A percentile compares a stretch with the other conserved stretches of the same genome.
These are phyloP conservation scores for Talaromyces sp. DNA, from an alignment of 2,329 filamentous ascomycete genomes.

Conservation along the genomic window DNA sequence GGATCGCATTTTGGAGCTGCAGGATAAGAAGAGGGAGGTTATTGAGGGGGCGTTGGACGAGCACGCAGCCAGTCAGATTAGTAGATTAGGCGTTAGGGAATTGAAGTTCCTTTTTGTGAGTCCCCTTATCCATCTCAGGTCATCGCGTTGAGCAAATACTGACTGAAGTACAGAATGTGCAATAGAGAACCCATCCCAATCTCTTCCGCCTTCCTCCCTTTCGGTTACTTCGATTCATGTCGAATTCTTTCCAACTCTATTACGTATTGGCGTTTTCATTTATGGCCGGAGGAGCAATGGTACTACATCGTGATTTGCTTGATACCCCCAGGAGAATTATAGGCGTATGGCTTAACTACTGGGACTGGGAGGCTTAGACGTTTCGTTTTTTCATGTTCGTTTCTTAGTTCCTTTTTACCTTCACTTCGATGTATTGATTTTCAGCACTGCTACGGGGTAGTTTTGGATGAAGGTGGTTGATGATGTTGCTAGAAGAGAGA, in stretches of 20 bases:
- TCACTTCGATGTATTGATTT: background rate
- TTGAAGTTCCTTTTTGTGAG: conserved; percentile 65
- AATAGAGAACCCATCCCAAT: background rate
- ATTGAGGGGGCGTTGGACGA: conserved; percentile 80
- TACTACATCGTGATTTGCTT: background rate
- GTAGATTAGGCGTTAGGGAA: conserved; percentile 62
- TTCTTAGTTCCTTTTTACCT: background rate
- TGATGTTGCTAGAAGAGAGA: too few species aligned
- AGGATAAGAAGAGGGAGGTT: conserved; percentile 71
- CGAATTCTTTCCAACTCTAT: background rate
- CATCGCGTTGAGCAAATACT: background rate
- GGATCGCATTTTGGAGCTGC: conserved; percentile 75
- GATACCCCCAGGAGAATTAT: conserved; percentile 4
- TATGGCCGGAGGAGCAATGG: background rate
- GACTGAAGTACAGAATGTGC: background rate
- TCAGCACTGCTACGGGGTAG: background rate
- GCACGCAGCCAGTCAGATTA: conserved; percentile 62
- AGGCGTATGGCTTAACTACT: background rate
- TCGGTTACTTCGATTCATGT: background rate
- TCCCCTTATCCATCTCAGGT: background rate
- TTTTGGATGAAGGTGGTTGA: too few species aligned
- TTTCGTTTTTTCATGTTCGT: conserved; percentile 1
- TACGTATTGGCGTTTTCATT: background rate
- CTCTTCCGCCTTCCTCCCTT: background rate
- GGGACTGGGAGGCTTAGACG: background rate